Evolutionary conservation across 164 flowering plant species (phyloP), one percentile per base, ranked within the genome.

Genomic region (Nymphaea thermarum): DNA sequence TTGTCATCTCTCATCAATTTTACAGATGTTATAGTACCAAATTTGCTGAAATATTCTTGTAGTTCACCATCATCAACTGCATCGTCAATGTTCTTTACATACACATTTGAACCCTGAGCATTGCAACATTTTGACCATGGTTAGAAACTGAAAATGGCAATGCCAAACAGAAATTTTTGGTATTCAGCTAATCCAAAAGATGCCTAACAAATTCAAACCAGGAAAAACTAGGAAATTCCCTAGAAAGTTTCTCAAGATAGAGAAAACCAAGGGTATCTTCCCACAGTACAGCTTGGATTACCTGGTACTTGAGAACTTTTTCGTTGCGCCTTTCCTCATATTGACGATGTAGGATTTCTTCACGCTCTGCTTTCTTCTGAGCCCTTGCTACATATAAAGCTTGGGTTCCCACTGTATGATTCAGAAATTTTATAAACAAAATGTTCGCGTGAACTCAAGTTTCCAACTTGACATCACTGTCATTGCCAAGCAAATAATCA

Each of bases 281-380:
- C 11, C 7, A 45, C 5, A 45, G 53, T 16, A 60, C n/a, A 60
- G 3, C 6, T 60, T 18, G 25, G 36, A 55, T 47, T 71, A 85
- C 96, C 90, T 82, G 84, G 70, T 69, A 87, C 76, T 87, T 90
- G 77, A 75, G 60, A 25, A 85, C 74, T 69, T 78, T 76, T 75
- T 88, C 96, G 64, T 74, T 85, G 11, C 89, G 84, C 73, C 75
- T 89, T 78, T 88, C 94, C 77, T 90, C 90, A 75, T 80, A 88
- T 67, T 77, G 85, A 43, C 43, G 82, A 36, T 80, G 80, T 72
- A 93, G 71, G n/a, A 90, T 64, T 70, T 82, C 84, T 67, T 84
- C 85, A 2, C 96, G 87, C 73, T 90, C 97, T n/a, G 85, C 81
- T 75, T 85, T 87, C 78, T 90, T 90, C 71, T 93, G 98, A 66